phyloP scores from a whole-genome alignment of 345 rosid genomes.

The Eucalyptus erythrocorys region DNA sequence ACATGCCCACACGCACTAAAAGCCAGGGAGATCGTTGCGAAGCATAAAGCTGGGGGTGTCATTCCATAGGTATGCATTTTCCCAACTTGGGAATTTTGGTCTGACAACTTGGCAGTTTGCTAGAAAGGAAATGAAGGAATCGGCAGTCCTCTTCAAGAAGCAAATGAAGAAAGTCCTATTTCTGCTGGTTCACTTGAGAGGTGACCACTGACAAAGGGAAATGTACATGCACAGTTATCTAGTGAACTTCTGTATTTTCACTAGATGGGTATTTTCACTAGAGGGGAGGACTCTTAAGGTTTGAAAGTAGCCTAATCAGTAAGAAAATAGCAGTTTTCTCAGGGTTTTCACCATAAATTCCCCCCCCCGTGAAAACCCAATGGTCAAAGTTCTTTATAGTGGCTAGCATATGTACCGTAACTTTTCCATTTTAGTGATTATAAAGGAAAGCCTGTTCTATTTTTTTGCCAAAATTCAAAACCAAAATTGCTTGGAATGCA shows the following conservation, averaged over 20 bases:
- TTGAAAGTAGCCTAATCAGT: fast-evolving
- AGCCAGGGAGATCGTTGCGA: not conserved
- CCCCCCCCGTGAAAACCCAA: fast-evolving
- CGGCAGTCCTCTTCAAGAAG: not conserved
- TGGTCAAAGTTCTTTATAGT: fast-evolving
- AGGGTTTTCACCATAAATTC: not conserved
- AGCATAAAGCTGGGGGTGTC: fast-evolving
- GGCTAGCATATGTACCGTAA: fast-evolving
- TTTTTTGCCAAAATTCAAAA: not conserved
- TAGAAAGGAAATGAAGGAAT: fast-evolving
- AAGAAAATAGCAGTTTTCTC: not conserved
- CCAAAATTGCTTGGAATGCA: fast-evolving
- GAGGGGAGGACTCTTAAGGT: not conserved
- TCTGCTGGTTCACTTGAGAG: not conserved
- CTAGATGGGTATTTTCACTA: too few species aligned
- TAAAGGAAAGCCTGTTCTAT: fast-evolving
- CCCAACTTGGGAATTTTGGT: not conserved
- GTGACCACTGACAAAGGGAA: not conserved
- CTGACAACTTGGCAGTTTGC: not conserved
- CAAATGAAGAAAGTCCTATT: not conserved
- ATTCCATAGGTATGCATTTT: not conserved
- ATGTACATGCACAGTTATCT: not conserved
- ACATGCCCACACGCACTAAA: fast-evolving
- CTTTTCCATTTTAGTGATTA: not conserved
- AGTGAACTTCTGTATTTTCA: not conserved